phyloP scores from a whole-genome alignment of 140 eudicot species.

The Anethum foeniculum region DNA sequence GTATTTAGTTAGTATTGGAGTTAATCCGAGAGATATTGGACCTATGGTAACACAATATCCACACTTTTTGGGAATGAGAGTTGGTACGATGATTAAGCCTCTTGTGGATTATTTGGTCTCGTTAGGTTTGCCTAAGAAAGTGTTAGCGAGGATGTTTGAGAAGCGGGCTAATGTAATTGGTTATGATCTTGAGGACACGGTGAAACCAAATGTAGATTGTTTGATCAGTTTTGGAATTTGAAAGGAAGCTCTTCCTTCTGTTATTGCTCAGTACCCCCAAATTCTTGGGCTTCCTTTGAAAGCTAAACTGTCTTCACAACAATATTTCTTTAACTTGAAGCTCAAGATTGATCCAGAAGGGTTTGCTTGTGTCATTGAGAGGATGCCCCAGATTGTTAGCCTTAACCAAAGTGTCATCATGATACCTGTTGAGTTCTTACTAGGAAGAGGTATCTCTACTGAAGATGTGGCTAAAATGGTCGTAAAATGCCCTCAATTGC shows the following conservation, averaged over 20 bases:
- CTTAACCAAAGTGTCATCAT: conserved; percentile 70
- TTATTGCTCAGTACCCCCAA: conserved; percentile 88
- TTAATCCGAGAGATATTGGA: conserved; percentile 83
- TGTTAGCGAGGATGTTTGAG: conserved; percentile 76
- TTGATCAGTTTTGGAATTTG: conserved; percentile 72
- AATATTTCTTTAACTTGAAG: conserved; percentile 70
- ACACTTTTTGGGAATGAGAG: conserved; percentile 80
- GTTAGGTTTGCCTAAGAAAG: conserved; percentile 72
- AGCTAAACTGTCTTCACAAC: conserved; percentile 83
- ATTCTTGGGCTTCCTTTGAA: conserved; percentile 85
- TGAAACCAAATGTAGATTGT: conserved; percentile 86
- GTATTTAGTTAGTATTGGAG: conserved; percentile 88
- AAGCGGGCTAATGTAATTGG: conserved; percentile 80
- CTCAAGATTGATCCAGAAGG: conserved; percentile 85
- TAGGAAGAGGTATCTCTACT: conserved; percentile 46
- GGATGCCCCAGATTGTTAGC: conserved; percentile 78
- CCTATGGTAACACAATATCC: conserved; percentile 98
- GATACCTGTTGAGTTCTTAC: conserved; percentile 68
- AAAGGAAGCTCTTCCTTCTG: conserved; percentile 48
- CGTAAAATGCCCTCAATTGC: conserved; percentile 74
- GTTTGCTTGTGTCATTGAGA: conserved; percentile 66
- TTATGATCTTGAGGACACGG: conserved; percentile 65
- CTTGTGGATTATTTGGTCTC: conserved; percentile 75
- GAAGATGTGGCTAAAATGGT: conserved; percentile 79
- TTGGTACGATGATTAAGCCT: conserved; percentile 94